Base-by-base conservation (phyloP, 2,329 filamentous ascomycete species). In the Diaporthe citriasiana region DNA sequence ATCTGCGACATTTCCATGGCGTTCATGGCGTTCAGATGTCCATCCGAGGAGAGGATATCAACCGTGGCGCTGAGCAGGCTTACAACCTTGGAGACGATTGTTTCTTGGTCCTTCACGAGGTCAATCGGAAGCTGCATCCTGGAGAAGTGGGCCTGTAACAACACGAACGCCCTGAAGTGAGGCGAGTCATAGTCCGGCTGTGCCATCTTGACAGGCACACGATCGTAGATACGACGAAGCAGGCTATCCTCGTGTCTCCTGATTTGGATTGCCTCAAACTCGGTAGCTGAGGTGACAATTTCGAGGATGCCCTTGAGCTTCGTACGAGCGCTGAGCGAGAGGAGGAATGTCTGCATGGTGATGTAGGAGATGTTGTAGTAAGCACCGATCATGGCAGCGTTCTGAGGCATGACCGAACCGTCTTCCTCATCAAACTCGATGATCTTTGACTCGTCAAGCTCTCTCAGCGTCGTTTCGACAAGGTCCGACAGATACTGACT, bases 331-430 rank as follows among this genome's bases (percentile, higher is more conserved):
- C 91, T 95, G 60, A 99, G 89, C 19, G 97, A 99, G 72, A 99
- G 88, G 69, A 99, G 87, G 88, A 99, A 96, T 0, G 97, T 99
- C 85, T 99, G 96, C 95, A 99, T 99, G 3, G 97, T 99, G 82
- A 98, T 94, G 85, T 98, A 98, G 8, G 96, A 98, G 80, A 99
- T 98, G 84, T 98, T 98, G 89, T 99, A 99, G 88, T 99, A 98
- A 1, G 97, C 95, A 13, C 94, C 95, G 80, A 99, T 98, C 94
- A 98, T 98, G 78, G 97, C 97, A 3, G 96, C 94, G 82, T 99
- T 98, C 79, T 98, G 90, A 19, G 97, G 95, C 25, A 93, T 90
- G 57, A 98, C 93, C 0, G 92, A 92, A 79, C 97, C 96, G 81
- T 98, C 96, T 66, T 97, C 95, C 80, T 98, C 95, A 77, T 98